Base-by-base conservation (phyloP, 805 yeast species). In the Candida dendrica region DNA sequence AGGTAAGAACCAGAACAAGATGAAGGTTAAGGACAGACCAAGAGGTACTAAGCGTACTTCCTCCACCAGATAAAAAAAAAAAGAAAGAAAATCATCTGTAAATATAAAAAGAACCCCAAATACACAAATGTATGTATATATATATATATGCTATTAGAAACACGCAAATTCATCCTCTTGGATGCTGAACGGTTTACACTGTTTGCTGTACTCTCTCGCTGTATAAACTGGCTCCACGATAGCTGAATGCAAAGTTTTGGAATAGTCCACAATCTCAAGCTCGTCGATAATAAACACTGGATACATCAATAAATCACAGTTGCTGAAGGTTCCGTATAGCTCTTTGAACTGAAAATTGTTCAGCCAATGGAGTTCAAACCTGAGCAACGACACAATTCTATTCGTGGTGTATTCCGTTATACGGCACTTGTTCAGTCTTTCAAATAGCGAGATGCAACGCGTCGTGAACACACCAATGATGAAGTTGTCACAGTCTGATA, bases 11-110 rank as follows among this genome's bases (percentile, higher is more conserved):
- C 81, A 73, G 49, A 93, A 93, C 64, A 81, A 77, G 66, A 72
- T 76, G 77, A 84, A 87, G 73, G 87, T 89, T 41, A 81, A 84
- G 61, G 97, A 91, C 65, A 83, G 98, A 71, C 95, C 95, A 53
- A 77, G 95, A 67, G 87, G 34, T 32, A 32, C 30, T 11, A 27
- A 27, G 30, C 13, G 30, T 11, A 27, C 30, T 27, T 27, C 30
- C 13, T 27, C 30, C 13, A 27, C 30, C 13, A 27, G 30, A 27
- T 27, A 27, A 27, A 8, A 27, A 11, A 8, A 4, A 27, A 27
- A n/a, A 27, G 8, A 27, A 27, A 8, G 13, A 11, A 8, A 4
- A 27, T 11, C n/a, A n/a, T 32, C 17, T 30, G 33, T 30, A 30
- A n/a, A 30, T 30, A 30, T 30, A 30, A 30, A 30, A 7, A 30